These are phyloP conservation scores for Citrus maxima DNA, from an alignment of 345 rosid species.

Conservation along the genomic window DNA sequence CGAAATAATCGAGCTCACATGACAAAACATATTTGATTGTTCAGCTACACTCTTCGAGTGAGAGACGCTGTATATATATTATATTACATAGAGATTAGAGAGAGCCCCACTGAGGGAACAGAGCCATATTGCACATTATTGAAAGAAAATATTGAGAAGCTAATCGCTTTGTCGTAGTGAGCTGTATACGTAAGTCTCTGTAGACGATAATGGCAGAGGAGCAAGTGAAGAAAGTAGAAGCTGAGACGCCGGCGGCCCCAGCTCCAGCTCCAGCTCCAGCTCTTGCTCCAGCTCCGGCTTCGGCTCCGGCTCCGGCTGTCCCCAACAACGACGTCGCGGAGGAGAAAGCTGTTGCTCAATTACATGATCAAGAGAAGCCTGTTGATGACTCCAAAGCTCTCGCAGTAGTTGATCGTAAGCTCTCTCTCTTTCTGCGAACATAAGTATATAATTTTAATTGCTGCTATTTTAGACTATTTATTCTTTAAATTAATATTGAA, in stretches of 20 bases:
- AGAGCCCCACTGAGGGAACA: neutral
- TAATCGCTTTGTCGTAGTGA: neutral
- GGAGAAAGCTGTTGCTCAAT: slow-evolving; percentile 30
- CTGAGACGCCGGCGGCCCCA: slow-evolving; percentile 25
- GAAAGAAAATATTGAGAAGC: neutral
- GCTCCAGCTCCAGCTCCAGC: neutral
- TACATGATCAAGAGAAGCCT: slow-evolving; percentile 20
- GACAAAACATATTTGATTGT: too few relatives aligned
- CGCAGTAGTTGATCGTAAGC: slow-evolving; percentile 53
- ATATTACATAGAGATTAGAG: neutral
- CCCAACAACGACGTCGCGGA: slow-evolving; percentile 24
- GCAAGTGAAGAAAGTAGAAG: slow-evolving; percentile 36
- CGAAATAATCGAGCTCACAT: neutral
- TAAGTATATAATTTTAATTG: neutral
- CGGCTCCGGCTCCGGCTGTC: slow-evolving; percentile 26
- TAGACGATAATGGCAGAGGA: slow-evolving; percentile 49
- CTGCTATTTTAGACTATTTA: too few relatives aligned
- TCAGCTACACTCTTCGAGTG: neutral
- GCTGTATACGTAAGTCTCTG: neutral
- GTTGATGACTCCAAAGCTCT: slow-evolving; percentile 58
- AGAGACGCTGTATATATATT: neutral
- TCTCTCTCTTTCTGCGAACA: neutral
- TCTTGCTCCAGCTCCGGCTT: slow-evolving; percentile 22
- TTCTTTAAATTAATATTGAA: neutral
- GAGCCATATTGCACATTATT: neutral